A percentile compares a stretch with the other conserved stretches of the same genome.
phyloP scores from a whole-genome alignment of 306 rosid genomes.

The Crataegus laevigata region DNA sequence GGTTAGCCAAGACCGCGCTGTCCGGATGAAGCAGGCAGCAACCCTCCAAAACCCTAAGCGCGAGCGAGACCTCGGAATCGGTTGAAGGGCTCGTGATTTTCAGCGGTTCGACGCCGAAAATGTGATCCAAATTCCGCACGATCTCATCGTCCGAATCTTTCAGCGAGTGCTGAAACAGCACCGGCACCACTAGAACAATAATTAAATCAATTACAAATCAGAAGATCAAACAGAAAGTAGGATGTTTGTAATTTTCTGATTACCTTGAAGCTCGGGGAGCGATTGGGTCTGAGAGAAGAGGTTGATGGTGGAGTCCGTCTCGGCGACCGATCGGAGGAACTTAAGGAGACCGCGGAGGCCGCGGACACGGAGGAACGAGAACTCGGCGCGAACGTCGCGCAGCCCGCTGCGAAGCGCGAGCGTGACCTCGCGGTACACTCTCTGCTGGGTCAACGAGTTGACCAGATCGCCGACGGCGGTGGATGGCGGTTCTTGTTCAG shows the following conservation, averaged over 20 bases:
- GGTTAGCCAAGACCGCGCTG: slow-evolving; percentile 20
- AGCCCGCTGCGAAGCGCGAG: slow-evolving; percentile 74
- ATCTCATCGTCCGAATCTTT: slow-evolving; percentile 52
- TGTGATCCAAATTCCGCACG: slow-evolving; percentile 51
- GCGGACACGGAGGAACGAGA: slow-evolving; percentile 79
- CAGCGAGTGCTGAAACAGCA: slow-evolving; percentile 67
- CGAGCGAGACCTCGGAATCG: slow-evolving; percentile 16
- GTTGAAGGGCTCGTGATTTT: slow-evolving; percentile 61
- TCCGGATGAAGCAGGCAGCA: slow-evolving; percentile 27
- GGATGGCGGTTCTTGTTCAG: slow-evolving; percentile 20
- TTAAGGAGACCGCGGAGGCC: slow-evolving; percentile 80
- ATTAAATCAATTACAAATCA: background rate
- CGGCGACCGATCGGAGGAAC: slow-evolving; percentile 69
- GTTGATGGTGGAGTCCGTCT: slow-evolving; percentile 56
- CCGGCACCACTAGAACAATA: slow-evolving; percentile 56
- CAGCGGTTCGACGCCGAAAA: slow-evolving; percentile 66
- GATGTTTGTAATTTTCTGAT: background rate
- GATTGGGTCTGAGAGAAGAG: slow-evolving; percentile 67
- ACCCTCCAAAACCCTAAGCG: slow-evolving; percentile 28
- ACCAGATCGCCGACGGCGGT: slow-evolving; percentile 44
- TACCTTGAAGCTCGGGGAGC: slow-evolving; percentile 71
- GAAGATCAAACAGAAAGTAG: background rate
- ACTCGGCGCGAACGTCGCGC: slow-evolving; percentile 73
- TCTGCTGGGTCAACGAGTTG: slow-evolving; percentile 52
- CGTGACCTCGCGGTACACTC: slow-evolving; percentile 73